Conservation (phyloP, 202 grass and related monocot species). For the Schoenoplectus tabernaemontani region DNA sequence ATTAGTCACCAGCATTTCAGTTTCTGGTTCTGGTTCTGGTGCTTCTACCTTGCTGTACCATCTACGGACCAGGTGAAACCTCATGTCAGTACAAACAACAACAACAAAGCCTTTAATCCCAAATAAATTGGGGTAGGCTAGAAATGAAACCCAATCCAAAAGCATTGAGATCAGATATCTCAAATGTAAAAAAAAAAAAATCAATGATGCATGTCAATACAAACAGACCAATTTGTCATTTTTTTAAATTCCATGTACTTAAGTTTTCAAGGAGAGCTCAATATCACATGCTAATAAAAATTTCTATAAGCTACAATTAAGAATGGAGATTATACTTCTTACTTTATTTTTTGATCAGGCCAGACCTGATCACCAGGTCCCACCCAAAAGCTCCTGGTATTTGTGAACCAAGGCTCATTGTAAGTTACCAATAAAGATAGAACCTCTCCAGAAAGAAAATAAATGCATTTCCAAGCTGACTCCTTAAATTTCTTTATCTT, state of each 20-base stretch:
- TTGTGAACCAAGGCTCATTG: constrained; percentile 63
- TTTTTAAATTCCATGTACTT: background rate
- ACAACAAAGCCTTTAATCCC: too few relatives aligned
- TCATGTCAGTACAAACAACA: too few relatives aligned
- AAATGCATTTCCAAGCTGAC: constrained; percentile 66
- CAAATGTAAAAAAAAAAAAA: too few relatives aligned
- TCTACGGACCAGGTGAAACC: background rate
- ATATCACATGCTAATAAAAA: background rate
- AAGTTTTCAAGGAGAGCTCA: background rate
- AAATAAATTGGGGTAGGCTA: too few relatives aligned
- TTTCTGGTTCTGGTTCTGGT: background rate
- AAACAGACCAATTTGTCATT: background rate
- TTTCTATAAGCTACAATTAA: background rate
- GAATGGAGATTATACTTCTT: constrained; percentile 13
- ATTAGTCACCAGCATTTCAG: background rate
- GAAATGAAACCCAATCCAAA: too few relatives aligned
- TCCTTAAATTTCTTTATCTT: constrained; percentile 74
- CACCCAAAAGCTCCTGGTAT: constrained; percentile 64
- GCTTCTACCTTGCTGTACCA: background rate
- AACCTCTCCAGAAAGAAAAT: constrained; percentile 65
- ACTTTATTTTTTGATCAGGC: constrained; percentile 79
- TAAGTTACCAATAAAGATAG: constrained; percentile 51
- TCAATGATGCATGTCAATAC: too few relatives aligned
- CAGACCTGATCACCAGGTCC: constrained; percentile 64
- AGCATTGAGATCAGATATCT: too few relatives aligned